Base-by-base conservation (phyloP, 805 yeast genomes). In the Nakazawaea molendinolei region DNA sequence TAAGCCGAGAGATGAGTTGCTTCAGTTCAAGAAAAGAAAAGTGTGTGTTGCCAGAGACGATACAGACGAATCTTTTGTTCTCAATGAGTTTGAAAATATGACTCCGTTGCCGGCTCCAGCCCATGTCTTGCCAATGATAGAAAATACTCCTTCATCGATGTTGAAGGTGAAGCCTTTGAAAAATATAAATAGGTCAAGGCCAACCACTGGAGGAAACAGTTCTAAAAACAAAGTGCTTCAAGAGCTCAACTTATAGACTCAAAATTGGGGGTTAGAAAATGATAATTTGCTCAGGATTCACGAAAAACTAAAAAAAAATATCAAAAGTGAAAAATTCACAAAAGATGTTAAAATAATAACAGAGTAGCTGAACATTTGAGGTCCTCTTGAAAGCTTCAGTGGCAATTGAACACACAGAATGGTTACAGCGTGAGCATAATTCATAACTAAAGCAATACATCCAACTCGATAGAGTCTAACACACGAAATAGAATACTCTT, bases 401-500 rank as follows among this genome's bases (percentile, higher is more conserved):
- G 9, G 8, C 16, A 12, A 29, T 17, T 16, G 23, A 29, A 6
- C 22, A n/a, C n/a, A 22, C 19, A 29, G 8, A 20, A 34, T 37
- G 40, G 40, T 37, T 15, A 37, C 40, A 10, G 40, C 40, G 40
- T 37, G 32, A 21, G 40, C 32, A 5, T 10, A n/a, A n/a, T 12
- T 25, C 28, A 25, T 8, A 13, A 7, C 7, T 25, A 8, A 13
- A 9, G 28, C 14, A 9, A 25, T 7, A 25, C 7, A 16, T 13
- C 34, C 14, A 23, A 31, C 34, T 20, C 17, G 17, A 36, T 23
- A 5, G n/a, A n/a, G n/a, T n/a, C n/a, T n/a, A n/a, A n/a, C n/a
- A n/a, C n/a, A n/a, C n/a, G n/a, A n/a, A n/a, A n/a, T 17, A 65
- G 71, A 1, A 66, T 67, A 1, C 45, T 65, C 2, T 52, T 64